Conservation (phyloP, 1,139 yeast species). For the Nakaseomyces bracarensis region DNA sequence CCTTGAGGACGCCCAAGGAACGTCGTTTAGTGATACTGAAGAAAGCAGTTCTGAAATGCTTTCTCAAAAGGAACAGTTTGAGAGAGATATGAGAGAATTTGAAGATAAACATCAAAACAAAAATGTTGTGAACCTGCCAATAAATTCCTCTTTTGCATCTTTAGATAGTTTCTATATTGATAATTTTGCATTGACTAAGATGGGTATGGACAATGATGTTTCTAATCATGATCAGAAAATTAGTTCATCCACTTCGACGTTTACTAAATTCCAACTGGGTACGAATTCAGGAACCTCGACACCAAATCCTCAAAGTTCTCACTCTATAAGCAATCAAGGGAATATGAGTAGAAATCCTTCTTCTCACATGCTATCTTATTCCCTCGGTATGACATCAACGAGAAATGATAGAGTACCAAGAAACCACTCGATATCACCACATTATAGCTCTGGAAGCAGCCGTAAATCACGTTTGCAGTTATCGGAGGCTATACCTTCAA, state of each 20-base stretch:
- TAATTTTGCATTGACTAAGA: constrained; percentile 31
- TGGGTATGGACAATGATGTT: constrained; percentile 13
- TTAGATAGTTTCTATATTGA: constrained; percentile 67
- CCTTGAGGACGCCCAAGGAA: constrained; percentile 30
- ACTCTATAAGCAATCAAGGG: neutral
- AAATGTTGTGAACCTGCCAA: constrained; percentile 45
- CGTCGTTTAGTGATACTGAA: constrained; percentile 3
- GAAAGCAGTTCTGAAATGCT: constrained; percentile 8
- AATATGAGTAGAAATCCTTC: constrained; percentile 8
- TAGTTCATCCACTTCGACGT: constrained; percentile 5
- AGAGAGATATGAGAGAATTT: constrained; percentile 26
- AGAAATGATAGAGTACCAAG: constrained; percentile 10
- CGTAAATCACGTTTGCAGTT: constrained; percentile 1
- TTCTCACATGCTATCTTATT: constrained; percentile 5
- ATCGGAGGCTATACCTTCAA: constrained; percentile 1
- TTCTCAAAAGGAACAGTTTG: constrained; percentile 14
- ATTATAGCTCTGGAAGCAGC: neutral
- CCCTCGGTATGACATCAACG: constrained; percentile 9
- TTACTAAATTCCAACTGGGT: constrained; percentile 8
- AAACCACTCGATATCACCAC: constrained; percentile 5
- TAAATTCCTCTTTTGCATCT: constrained; percentile 70
- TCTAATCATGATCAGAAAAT: constrained; percentile 7
- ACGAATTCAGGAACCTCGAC: constrained; percentile 7
- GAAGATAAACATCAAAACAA: constrained; percentile 36
- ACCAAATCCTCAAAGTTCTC: constrained; percentile 1